Conservation (phyloP, 495 filamentous ascomycete genomes). For the Talaromyces liani region DNA sequence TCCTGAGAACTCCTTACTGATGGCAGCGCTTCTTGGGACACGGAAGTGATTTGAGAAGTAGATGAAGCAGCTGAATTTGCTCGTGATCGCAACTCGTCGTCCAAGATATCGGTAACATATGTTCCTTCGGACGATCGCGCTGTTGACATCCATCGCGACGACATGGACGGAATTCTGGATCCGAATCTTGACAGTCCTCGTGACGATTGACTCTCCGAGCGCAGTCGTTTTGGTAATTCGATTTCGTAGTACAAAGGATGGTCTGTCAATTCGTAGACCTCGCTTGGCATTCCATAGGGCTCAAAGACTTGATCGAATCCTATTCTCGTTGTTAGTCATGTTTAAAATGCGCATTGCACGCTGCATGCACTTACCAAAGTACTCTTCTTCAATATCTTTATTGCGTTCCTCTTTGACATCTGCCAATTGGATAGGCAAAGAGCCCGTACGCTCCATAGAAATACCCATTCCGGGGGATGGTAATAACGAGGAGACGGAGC, state of each 20-base stretch:
- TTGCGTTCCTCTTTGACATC: conserved; percentile 47
- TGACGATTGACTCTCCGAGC: conserved; percentile 58
- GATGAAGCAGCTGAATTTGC: conserved; percentile 65
- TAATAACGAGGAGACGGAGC: conserved; percentile 55
- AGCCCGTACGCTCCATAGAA: conserved; percentile 40
- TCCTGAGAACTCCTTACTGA: conserved; percentile 61
- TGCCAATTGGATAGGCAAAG: conserved; percentile 34
- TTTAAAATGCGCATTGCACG: not conserved
- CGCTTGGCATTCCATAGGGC: conserved; percentile 10
- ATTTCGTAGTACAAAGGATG: conserved; percentile 49
- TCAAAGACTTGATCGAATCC: conserved; percentile 5
- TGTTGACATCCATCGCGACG: conserved; percentile 55
- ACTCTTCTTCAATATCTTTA: conserved; percentile 35
- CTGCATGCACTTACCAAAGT: conserved; percentile 30
- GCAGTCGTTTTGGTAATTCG: conserved; percentile 48
- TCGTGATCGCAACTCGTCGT: conserved; percentile 33
- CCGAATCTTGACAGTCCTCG: conserved; percentile 61
- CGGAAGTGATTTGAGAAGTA: conserved; percentile 44
- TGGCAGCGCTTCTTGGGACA: conserved; percentile 55
- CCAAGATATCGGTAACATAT: conserved; percentile 13
- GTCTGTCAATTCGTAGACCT: conserved; percentile 55
- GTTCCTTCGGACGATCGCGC: not conserved
- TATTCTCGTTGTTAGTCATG: not conserved
- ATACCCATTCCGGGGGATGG: conserved; percentile 44
- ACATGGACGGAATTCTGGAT: conserved; percentile 65